These are phyloP conservation scores for Talaromyces piceae DNA, from an alignment of 2,329 filamentous ascomycete species.

Conservation along the genomic window DNA sequence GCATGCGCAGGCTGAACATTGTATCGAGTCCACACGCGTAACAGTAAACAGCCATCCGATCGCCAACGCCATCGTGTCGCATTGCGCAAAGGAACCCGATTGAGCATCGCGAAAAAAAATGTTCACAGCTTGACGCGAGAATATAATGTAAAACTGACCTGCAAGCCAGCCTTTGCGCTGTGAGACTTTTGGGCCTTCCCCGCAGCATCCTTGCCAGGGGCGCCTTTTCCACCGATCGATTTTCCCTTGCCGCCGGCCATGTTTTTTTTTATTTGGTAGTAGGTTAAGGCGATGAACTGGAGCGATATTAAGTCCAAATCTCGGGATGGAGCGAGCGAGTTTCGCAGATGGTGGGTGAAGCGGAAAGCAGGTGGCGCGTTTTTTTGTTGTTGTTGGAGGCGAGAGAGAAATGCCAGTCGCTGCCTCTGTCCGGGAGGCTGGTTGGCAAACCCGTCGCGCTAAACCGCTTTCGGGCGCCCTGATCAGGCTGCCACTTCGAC, in stretches of 20 bases:
- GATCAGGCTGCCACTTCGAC: not conserved
- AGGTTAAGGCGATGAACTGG: conserved; percentile 17
- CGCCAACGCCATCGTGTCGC: not conserved
- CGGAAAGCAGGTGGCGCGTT: conserved; percentile 3
- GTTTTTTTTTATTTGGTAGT: conserved; percentile 23
- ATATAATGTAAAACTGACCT: conserved; percentile 57
- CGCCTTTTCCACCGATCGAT: conserved; percentile 82
- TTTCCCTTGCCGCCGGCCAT: conserved; percentile 93
- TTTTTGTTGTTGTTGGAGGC: conserved; percentile 6
- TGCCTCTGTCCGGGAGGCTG: not conserved
- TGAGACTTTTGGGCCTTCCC: conserved; percentile 91
- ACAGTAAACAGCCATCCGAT: not conserved
- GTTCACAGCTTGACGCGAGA: not conserved
- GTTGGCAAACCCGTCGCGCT: not conserved
- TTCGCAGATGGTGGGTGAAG: not conserved
- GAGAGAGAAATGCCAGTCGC: not conserved
- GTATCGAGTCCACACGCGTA: not conserved
- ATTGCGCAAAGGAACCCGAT: not conserved
- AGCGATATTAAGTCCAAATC: conserved; percentile 21
- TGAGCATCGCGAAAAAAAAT: not conserved
- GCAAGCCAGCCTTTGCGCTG: conserved; percentile 87
- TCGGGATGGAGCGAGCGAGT: conserved; percentile 16
- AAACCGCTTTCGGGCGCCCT: not conserved
- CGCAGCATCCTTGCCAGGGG: conserved; percentile 64
- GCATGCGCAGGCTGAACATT: not conserved